phyloP scores from a whole-genome alignment of 2,329 filamentous ascomycete genomes.

The Colletotrichum tofieldiae region DNA sequence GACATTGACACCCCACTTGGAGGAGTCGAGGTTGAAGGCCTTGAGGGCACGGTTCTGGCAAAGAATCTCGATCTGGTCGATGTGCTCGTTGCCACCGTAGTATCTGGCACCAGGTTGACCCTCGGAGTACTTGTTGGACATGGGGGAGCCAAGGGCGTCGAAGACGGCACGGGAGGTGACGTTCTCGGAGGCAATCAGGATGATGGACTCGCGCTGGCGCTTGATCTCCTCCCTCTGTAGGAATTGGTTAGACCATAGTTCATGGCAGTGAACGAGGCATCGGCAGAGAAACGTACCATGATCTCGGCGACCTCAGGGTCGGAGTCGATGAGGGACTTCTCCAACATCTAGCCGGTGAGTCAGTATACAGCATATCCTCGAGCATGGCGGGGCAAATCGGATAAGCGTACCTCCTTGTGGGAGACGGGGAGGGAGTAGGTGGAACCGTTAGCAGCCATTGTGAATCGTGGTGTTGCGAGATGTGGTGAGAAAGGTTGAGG shows the following conservation, averaged over 20 bases:
- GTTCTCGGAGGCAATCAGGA: conserved; percentile 99
- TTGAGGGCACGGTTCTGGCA: conserved; percentile 95
- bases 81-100: conserved; percentile 99
- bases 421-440: conserved; percentile 68
- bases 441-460: conserved; percentile 59
- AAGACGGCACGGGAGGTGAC: conserved; percentile 98
- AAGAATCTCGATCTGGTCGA: conserved; percentile 94
- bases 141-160: conserved; percentile 93
- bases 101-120: conserved; percentile 98
- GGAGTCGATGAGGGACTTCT: conserved; percentile 91
- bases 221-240: conserved; percentile 89
- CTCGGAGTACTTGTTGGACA: conserved; percentile 99
- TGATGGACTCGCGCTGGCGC: conserved; percentile 98
- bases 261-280: neutral
- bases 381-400: conserved; percentile 33
- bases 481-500: conserved; percentile 11
- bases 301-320: conserved; percentile 97
- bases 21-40: conserved; percentile 87
- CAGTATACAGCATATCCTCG: conserved; percentile 51
- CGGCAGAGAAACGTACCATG: conserved; percentile 78
- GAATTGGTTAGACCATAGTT: conserved; percentile 30
- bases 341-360: conserved; percentile 80
- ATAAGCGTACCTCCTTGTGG: conserved; percentile 67
- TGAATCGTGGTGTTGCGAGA: conserved; percentile 43
- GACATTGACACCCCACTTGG: conserved; percentile 99